Evolutionary conservation across 139 green algal genomes (phyloP), one percentile per base, ranked within the genome.

Genomic region (Diplosphaera chodatii): DNA sequence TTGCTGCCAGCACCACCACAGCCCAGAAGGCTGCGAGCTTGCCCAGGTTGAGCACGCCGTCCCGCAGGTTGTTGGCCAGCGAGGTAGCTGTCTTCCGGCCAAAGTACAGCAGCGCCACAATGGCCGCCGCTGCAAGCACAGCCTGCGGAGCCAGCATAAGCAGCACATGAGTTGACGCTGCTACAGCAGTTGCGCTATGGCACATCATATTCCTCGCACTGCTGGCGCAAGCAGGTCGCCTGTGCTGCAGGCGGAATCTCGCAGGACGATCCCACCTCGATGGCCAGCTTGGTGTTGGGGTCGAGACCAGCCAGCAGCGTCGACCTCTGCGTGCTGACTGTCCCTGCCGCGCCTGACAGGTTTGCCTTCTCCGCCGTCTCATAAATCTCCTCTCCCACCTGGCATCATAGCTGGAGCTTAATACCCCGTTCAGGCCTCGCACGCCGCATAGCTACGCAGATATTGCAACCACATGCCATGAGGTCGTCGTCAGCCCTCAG

Each of bases 11-110:
- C 55, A 90, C 87, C 18, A 90, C 82, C 1, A 32, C 73, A 29
- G 84, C 63, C 83, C 81, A 88, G 71, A 91, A 91, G 29, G 74
- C 76, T 18, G 70, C 82, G 30, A 84, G 63, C n/a, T 79, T 80
- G 31, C 55, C 84, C 1, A 85, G 70, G 68, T 81, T 77, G 16
- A 78, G 29, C 1, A 66, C 78, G 6, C 65, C 33, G 27, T 74
- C 64, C 18, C 64, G 67, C 25, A 86, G 41, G 41, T 33, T 70
- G 68, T 63, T 74, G 32, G 66, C 77, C 41, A 70, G 67, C 56
- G 40, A 34, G 16, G 41, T 65, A 55, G 40, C 28, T 18, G 16
- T 70, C 34, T 20, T 34, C 41, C 59, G 33, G 48, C 28, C 63
- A 30, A 1, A 67, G 32, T 65, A 63, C 55, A 40, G 66, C 66